Percentiles rank a stretch among this genome's conserved stretches.
Evolutionary conservation across 768 basidiomycete species (phyloP).

Genomic region (Psilocybe cyanescens): DNA sequence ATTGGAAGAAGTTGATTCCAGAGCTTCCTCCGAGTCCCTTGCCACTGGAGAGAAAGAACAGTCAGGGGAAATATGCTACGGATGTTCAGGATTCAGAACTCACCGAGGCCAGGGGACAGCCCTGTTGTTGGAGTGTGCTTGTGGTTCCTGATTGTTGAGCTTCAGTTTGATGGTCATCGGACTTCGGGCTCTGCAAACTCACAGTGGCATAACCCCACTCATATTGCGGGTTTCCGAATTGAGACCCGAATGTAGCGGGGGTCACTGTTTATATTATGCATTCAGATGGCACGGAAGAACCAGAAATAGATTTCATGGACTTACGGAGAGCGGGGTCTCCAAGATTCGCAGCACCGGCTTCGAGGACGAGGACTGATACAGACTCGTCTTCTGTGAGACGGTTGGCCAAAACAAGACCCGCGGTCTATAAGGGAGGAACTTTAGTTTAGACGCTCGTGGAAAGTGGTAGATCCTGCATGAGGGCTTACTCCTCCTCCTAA

Average conservation of each 20-base stretch:
- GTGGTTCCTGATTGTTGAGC: neutral
- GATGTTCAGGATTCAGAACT: neutral
- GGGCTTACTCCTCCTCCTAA: constrained; percentile 5
- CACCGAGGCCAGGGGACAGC: constrained; percentile 4
- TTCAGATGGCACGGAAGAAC: neutral
- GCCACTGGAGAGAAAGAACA: neutral
- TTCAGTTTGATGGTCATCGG: neutral
- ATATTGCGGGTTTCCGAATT: constrained; percentile 9
- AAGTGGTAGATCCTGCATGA: neutral
- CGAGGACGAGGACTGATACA: constrained; percentile 5
- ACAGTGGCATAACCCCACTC: constrained; percentile 8
- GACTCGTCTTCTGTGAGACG: constrained; percentile 6
- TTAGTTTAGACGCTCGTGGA: neutral
- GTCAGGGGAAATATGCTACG: neutral
- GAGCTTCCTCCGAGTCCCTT: constrained; percentile 10
- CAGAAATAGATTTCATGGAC: neutral
- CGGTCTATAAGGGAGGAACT: neutral
- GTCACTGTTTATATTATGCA: neutral
- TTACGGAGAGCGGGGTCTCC: constrained; percentile 4
- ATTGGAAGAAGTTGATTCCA: constrained; percentile 8
- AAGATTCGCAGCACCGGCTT: neutral
- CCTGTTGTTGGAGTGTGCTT: constrained; percentile 3
- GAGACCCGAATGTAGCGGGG: constrained; percentile 6
- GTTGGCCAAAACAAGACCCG: constrained; percentile 5
- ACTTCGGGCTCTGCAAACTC: neutral